Conservation (phyloP, 1,284 basidiomycete genomes). For the Leccinum fuscescens region DNA sequence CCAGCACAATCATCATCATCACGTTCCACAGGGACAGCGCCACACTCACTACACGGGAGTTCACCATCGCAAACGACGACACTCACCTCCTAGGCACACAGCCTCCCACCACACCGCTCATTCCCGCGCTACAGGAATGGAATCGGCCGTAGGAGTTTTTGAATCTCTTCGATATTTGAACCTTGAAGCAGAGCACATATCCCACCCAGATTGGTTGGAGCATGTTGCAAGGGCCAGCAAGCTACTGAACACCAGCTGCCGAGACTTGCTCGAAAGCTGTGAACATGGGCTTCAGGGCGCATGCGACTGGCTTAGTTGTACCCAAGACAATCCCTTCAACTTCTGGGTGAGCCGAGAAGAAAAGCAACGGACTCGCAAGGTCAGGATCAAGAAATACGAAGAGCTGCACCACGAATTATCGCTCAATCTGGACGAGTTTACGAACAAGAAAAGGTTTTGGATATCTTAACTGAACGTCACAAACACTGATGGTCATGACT, state of each 20-base stretch:
- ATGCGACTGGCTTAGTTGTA: slow-evolving; percentile 51
- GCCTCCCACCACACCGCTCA: slow-evolving; percentile 18
- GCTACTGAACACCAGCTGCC: slow-evolving; percentile 57
- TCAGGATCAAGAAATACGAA: slow-evolving; percentile 39
- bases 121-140: slow-evolving; percentile 33
- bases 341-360: slow-evolving; percentile 36
- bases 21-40: slow-evolving; percentile 9
- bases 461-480: neutral
- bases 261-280: slow-evolving; percentile 54
- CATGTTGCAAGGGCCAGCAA: slow-evolving; percentile 51
- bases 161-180: slow-evolving; percentile 79
- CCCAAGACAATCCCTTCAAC: slow-evolving; percentile 39
- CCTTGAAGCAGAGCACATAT: slow-evolving; percentile 52
- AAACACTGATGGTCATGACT: slow-evolving; percentile 3
- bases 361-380: slow-evolving; percentile 34
- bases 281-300: slow-evolving; percentile 46
- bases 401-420: slow-evolving; percentile 41
- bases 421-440: slow-evolving; percentile 47
- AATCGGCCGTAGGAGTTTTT: slow-evolving; percentile 77
- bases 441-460: slow-evolving; percentile 49
- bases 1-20: slow-evolving; percentile 5
- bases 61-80: slow-evolving; percentile 28
- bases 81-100: slow-evolving; percentile 12
- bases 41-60: slow-evolving; percentile 13
- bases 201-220: slow-evolving; percentile 51